A percentile compares a stretch with the other conserved stretches of the same genome.
These are phyloP conservation scores for Chaetomium sp. DNA, from an alignment of 2,329 filamentous ascomycete species.

Conservation along the genomic window DNA sequence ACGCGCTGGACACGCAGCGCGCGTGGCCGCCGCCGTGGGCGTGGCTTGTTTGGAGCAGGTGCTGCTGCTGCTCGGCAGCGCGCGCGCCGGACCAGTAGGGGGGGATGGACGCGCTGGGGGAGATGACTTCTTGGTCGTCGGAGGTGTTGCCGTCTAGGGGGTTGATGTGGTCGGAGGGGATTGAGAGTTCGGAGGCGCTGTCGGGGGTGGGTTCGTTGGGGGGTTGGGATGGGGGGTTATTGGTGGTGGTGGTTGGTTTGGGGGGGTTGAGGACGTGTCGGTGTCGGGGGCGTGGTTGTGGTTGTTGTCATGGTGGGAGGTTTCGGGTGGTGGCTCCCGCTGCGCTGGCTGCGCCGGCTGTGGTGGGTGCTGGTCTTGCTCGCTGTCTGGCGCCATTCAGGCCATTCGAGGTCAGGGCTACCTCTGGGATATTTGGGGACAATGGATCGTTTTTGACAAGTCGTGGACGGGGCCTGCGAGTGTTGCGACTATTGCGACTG, in stretches of 20 bases:
- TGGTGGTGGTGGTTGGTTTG: not conserved
- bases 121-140: slow-evolving; percentile 12
- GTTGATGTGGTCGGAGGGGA: slow-evolving; percentile 12
- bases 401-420: slow-evolving; percentile 16
- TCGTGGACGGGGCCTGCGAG: slow-evolving; percentile 1
- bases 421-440: not conserved
- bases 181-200: slow-evolving; percentile 16
- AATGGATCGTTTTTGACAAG: not conserved
- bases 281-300: not conserved
- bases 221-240: slow-evolving; percentile 2
- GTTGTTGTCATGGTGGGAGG: not conserved
- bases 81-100: slow-evolving; percentile 19
- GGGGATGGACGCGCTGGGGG: slow-evolving; percentile 31
- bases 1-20: slow-evolving; percentile 46
- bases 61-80: not conserved
- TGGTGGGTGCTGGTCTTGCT: slow-evolving; percentile 17
- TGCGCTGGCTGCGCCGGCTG: slow-evolving; percentile 27
- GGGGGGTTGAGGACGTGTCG: not conserved
- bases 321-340: slow-evolving; percentile 9
- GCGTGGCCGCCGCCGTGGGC: slow-evolving; percentile 37
- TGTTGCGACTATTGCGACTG: not conserved
- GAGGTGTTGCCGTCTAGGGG: no score
- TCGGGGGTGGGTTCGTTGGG: slow-evolving; percentile 5
- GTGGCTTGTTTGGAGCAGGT: no score
- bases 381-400: slow-evolving; percentile 31